A percentile compares a stretch with the other conserved stretches of the same genome.
Conservation (phyloP, 129 eudicot genomes). For the Saussurea involucrata region DNA sequence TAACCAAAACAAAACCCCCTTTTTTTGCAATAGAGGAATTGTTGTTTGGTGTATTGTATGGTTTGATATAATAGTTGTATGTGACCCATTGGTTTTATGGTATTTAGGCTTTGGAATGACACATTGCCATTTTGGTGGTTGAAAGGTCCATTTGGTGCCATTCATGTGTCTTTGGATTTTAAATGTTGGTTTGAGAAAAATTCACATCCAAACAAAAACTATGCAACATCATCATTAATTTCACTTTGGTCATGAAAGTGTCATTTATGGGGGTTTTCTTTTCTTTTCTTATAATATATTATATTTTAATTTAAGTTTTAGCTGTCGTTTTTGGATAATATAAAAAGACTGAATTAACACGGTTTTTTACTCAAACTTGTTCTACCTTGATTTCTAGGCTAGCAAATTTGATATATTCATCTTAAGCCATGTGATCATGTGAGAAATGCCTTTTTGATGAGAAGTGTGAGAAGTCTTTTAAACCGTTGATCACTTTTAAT, state of each 20-base stretch:
- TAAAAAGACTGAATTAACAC: background rate
- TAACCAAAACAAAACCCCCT: background rate
- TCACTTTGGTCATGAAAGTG: constrained; percentile 27
- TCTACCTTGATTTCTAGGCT: background rate
- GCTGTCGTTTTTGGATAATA: background rate
- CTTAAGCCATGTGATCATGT: no score
- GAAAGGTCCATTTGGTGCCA: constrained; percentile 27
- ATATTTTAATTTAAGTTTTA: background rate
- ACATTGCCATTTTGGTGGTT: constrained; percentile 25
- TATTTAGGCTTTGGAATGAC: constrained; percentile 9
- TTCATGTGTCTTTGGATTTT: constrained; percentile 24
- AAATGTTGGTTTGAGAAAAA: constrained; percentile 17
- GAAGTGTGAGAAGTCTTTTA: no score
- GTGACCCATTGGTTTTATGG: constrained; percentile 1
- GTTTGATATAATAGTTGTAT: constrained; percentile 1
- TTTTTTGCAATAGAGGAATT: background rate
- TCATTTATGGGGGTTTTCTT: background rate
- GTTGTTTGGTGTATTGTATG: constrained; percentile 12
- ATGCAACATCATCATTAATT: constrained; percentile 16
- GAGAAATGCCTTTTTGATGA: no score
- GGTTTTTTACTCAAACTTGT: background rate
- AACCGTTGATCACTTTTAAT: no score
- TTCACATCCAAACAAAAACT: background rate
- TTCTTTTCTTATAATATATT: background rate
- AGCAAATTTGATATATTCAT: no score